These are phyloP conservation scores for Penicillium alfredii DNA, from an alignment of 495 filamentous ascomycete genomes.

Conservation along the genomic window DNA sequence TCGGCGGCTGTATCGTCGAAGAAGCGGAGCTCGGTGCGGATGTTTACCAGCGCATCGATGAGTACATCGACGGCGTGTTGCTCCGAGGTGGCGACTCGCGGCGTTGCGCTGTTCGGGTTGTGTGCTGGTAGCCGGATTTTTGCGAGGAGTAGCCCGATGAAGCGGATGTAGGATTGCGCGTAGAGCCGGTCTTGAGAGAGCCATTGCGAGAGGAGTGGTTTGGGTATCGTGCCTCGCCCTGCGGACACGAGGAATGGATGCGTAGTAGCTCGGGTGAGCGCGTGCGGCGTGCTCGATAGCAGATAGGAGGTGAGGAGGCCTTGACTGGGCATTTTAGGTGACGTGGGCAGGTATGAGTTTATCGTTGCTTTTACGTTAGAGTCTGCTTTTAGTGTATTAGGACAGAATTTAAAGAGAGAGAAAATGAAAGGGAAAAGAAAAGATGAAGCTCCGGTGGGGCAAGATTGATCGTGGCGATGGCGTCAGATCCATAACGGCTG, in stretches of 20 bases:
- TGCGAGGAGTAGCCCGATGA: constrained; percentile 59
- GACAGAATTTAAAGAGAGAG: too few relatives aligned
- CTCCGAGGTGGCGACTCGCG: constrained; percentile 18
- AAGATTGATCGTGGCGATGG: constrained; percentile 3
- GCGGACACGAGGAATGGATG: constrained; percentile 64
- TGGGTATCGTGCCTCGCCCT: constrained; percentile 55
- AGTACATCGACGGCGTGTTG: constrained; percentile 53
- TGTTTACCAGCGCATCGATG: constrained; percentile 58
- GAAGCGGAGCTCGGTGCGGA: constrained; percentile 60
- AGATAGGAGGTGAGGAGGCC: constrained; percentile 29
- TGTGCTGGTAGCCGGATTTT: constrained; percentile 52
- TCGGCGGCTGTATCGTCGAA: constrained; percentile 59
- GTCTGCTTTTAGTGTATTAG: too few relatives aligned
- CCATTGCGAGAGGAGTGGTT: constrained; percentile 56
- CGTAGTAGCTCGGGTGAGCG: constrained; percentile 54
- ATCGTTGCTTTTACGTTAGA: too few relatives aligned
- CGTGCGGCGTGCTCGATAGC: constrained; percentile 18
- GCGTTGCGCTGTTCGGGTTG: constrained; percentile 18
- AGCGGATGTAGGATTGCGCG: constrained; percentile 64
- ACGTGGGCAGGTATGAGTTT: not conserved
- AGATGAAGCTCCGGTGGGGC: too few relatives aligned
- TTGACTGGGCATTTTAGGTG: constrained; percentile 20
- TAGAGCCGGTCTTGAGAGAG: constrained; percentile 72
- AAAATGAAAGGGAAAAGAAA: too few relatives aligned
- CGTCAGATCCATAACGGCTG: constrained; percentile 3